A percentile compares a stretch with the other conserved stretches of the same genome.
These are phyloP conservation scores for Mycena latifolia DNA, from an alignment of 768 basidiomycete genomes.

Conservation along the genomic window DNA sequence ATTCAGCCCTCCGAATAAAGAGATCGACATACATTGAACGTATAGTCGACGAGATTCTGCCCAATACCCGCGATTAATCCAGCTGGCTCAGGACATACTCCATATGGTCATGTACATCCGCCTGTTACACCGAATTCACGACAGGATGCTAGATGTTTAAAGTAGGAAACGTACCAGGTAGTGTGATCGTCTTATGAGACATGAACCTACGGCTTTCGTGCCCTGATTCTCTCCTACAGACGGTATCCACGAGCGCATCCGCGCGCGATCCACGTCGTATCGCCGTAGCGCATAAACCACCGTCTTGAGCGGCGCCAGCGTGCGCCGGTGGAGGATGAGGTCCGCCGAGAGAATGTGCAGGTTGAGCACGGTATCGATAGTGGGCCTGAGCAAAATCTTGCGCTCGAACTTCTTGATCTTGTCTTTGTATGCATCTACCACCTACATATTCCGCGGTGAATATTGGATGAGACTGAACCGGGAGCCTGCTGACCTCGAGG, in stretches of 20 bases:
- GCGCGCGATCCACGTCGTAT: slow-evolving; percentile 80
- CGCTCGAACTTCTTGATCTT: slow-evolving; percentile 74
- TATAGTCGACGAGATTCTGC: slow-evolving; percentile 79
- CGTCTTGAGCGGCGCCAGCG: slow-evolving; percentile 77
- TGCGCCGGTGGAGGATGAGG: slow-evolving; percentile 79
- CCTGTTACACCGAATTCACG: slow-evolving; percentile 52
- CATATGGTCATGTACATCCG: slow-evolving; percentile 83
- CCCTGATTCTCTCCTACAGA: slow-evolving; percentile 46
- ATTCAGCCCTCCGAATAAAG: background rate
- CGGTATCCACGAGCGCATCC: slow-evolving; percentile 63
- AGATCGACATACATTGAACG: slow-evolving; percentile 75
- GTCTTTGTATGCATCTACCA: slow-evolving; percentile 72
- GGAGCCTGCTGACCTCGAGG: slow-evolving; percentile 53
- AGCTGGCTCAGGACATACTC: slow-evolving; percentile 77
- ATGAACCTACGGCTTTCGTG: slow-evolving; percentile 66
- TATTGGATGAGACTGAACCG: background rate
- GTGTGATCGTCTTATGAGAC: slow-evolving; percentile 76
- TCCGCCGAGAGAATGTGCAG: slow-evolving; percentile 83
- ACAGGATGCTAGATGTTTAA: background rate
- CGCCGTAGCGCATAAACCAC: slow-evolving; percentile 76
- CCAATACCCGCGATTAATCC: slow-evolving; percentile 79
- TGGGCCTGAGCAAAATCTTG: slow-evolving; percentile 68
- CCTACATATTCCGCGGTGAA: slow-evolving; percentile 42
- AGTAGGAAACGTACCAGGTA: slow-evolving; percentile 63
- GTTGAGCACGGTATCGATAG: slow-evolving; percentile 70